phyloP scores from a whole-genome alignment of 805 yeast species.

The Hanseniaspora lachancei region DNA sequence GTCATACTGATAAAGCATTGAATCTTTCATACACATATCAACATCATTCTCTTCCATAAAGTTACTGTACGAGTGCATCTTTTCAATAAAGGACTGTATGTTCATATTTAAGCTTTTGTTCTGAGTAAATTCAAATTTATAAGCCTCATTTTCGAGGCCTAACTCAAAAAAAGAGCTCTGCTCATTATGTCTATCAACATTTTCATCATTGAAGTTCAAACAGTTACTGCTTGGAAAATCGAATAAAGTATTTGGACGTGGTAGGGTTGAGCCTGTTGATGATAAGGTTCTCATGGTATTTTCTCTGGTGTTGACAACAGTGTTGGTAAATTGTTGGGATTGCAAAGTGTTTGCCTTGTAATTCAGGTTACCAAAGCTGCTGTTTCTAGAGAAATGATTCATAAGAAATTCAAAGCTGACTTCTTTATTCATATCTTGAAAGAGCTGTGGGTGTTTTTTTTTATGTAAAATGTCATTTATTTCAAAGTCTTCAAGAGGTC shows the following conservation, averaged over 20 bases:
- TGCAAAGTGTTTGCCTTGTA: background rate
- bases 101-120: background rate
- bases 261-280: conserved; percentile 6
- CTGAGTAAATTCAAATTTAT: background rate
- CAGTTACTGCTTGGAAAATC: background rate
- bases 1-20: background rate
- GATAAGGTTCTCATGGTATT: conserved; percentile 11
- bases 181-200: background rate
- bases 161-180: conserved; percentile 11
- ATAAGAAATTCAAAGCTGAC: background rate
- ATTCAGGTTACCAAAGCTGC: background rate
- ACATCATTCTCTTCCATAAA: background rate
- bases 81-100: background rate
- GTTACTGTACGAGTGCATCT: background rate
- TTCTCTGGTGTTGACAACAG: conserved; percentile 4
- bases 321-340: background rate
- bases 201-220: conserved; percentile 2
- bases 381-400: background rate
- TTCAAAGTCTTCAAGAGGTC: conserved; percentile 6
- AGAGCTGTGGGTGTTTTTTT: background rate
- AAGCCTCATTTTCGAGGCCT: conserved; percentile 13
- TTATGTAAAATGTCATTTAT: background rate
- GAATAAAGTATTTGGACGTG: conserved; percentile 4
- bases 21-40: conserved; percentile 1
- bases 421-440: background rate